phyloP scores from a whole-genome alignment of 495 filamentous ascomycete genomes.

The Cercophora newfieldiana region DNA sequence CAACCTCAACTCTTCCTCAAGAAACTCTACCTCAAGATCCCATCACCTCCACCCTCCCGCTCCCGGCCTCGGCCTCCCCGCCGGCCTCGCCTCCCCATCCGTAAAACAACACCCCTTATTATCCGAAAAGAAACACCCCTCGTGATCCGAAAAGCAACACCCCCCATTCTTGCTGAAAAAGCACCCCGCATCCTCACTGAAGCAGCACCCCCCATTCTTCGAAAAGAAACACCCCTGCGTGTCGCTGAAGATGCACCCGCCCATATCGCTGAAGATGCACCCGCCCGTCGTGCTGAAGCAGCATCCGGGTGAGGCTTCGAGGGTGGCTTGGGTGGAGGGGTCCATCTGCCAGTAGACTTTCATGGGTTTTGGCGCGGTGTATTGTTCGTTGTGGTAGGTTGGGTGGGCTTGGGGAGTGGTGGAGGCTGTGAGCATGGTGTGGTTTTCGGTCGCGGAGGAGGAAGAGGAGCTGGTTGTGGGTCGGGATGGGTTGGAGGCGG shows the following conservation, averaged over 20 bases:
- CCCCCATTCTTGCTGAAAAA: slow-evolving; percentile 21
- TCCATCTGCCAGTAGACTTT: background rate
- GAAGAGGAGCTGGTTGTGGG: background rate
- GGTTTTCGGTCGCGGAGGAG: background rate
- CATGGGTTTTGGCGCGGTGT: background rate
- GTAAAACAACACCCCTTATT: slow-evolving; percentile 8
- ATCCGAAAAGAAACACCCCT: slow-evolving; percentile 3
- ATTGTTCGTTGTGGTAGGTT: background rate
- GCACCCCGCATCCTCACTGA: slow-evolving; percentile 15
- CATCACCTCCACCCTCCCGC: background rate
- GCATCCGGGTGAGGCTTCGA: slow-evolving; percentile 12
- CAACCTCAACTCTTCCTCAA: too few relatives aligned
- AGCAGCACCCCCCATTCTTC: slow-evolving; percentile 21
- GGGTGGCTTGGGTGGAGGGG: background rate
- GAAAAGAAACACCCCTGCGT: slow-evolving; percentile 19
- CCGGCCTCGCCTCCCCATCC: background rate
- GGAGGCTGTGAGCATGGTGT: background rate
- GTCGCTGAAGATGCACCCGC: slow-evolving; percentile 20
- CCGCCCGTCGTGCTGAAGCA: slow-evolving; percentile 19
- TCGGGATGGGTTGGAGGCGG: background rate
- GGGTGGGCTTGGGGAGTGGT: background rate
- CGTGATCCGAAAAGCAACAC: slow-evolving; percentile 19
- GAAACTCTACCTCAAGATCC: too few relatives aligned
- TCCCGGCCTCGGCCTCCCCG: too few relatives aligned
- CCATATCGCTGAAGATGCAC: slow-evolving; percentile 12